Evolutionary conservation across 176 grass and related monocot species (phyloP).

Genomic region (Cocos nucifera): DNA sequence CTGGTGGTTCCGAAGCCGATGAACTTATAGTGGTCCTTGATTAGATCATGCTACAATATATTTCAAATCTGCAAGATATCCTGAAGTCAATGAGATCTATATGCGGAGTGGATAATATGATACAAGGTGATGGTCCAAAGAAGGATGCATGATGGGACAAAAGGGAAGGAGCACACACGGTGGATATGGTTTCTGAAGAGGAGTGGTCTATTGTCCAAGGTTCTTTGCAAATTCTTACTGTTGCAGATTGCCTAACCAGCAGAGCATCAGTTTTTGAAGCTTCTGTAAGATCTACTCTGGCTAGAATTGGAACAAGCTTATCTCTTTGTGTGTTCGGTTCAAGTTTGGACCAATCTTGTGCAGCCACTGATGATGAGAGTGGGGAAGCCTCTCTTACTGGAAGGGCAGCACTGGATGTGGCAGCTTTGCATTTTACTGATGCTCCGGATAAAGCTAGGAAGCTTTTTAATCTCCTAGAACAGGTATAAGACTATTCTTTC

Average conservation of each 20-base stretch:
- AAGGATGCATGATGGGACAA: constrained; percentile 49
- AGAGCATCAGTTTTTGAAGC: constrained; percentile 93
- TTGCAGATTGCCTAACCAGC: constrained; percentile 84
- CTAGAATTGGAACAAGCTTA: constrained; percentile 80
- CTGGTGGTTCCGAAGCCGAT: constrained; percentile 87
- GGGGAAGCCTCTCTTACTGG: constrained; percentile 32
- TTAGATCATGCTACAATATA: constrained; percentile 84
- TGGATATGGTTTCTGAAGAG: constrained; percentile 85
- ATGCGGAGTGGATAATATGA: constrained; percentile 61
- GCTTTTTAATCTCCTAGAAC: constrained; percentile 68
- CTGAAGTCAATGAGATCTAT: constrained; percentile 72
- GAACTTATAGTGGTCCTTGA: constrained; percentile 81
- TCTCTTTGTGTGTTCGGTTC: constrained; percentile 54
- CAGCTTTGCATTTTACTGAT: constrained; percentile 67
- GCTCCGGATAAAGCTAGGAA: constrained; percentile 88
- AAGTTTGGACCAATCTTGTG: constrained; percentile 41
- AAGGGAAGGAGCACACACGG: constrained; percentile 38
- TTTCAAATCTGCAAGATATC: constrained; percentile 89
- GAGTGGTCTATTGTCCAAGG: constrained; percentile 99
- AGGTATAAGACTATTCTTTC: constrained; percentile 38
- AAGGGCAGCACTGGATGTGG: constrained; percentile 65
- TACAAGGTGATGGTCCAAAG: constrained; percentile 38
- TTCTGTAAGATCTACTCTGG: constrained; percentile 89
- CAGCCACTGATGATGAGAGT: constrained; percentile 32
- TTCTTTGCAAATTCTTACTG: constrained; percentile 89